Percentiles rank a stretch among this genome's conserved stretches.
Conservation (phyloP, 208 protist genomes). For the Acanthamoeba healyi region DNA sequence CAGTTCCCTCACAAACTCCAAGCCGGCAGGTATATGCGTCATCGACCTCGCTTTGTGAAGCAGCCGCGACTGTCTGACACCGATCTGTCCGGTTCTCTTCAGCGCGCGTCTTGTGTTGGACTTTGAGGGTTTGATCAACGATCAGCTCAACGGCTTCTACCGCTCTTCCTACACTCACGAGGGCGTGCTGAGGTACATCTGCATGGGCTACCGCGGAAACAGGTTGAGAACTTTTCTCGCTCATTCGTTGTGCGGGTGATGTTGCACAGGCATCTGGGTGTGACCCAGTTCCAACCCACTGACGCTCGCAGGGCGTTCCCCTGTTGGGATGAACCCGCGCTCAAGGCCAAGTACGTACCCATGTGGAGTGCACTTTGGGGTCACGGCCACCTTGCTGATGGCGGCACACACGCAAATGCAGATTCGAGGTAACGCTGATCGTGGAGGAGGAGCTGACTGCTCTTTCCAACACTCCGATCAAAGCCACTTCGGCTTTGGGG, state of each 20-base stretch:
- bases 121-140: slow-evolving; percentile 93
- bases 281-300: slow-evolving; percentile 74
- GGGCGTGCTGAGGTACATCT: slow-evolving; percentile 17
- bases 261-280: slow-evolving; percentile 65
- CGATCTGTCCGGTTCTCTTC: not conserved
- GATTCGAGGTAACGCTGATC: slow-evolving; percentile 94
- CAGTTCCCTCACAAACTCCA: not conserved
- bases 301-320: slow-evolving; percentile 95
- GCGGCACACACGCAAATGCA: too few relatives aligned
- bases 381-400: too few relatives aligned
- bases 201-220: too few relatives aligned
- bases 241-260: too few relatives aligned
- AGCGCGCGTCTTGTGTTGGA: slow-evolving; percentile 88
- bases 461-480: slow-evolving; percentile 94
- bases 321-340: slow-evolving; percentile 96
- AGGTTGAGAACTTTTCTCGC: too few relatives aligned
- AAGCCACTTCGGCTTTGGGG: not conserved
- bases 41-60: too few relatives aligned
- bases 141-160: slow-evolving; percentile 95
- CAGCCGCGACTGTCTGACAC: not conserved
- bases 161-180: slow-evolving; percentile 84
- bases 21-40: not conserved
- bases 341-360: slow-evolving; percentile 91
- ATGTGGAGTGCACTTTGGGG: not conserved
- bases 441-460: slow-evolving; percentile 89